Percentiles rank a stretch among this genome's conserved stretches.
Evolutionary conservation across 83 land plant genomes (phyloP).

Genomic region (Isoetes engelmannii): DNA sequence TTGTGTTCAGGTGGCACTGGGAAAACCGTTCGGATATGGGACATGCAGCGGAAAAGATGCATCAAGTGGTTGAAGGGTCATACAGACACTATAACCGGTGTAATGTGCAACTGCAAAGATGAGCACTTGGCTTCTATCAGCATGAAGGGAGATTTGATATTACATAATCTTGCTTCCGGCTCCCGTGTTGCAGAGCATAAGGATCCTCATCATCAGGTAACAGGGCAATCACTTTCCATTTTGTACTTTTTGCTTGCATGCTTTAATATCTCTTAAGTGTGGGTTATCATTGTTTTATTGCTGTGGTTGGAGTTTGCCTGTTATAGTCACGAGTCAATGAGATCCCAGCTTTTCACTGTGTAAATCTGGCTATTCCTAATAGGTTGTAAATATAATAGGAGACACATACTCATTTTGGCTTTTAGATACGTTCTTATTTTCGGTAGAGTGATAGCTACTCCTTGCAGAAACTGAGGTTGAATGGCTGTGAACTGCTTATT

Average conservation of each 20-base stretch:
- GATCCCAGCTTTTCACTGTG: too few relatives aligned
- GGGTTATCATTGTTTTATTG: too few relatives aligned
- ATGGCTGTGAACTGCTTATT: neutral
- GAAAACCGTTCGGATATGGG: slow-evolving; percentile 91
- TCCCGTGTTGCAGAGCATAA: slow-evolving; percentile 72
- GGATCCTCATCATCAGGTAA: slow-evolving; percentile 90
- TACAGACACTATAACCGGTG: slow-evolving; percentile 82
- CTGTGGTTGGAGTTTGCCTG: too few relatives aligned
- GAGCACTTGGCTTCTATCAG: slow-evolving; percentile 96
- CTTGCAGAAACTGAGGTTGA: too few relatives aligned
- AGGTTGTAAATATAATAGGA: too few relatives aligned
- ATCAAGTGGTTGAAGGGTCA: slow-evolving; percentile 96
- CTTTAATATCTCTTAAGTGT: too few relatives aligned
- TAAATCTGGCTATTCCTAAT: too few relatives aligned
- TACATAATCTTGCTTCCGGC: slow-evolving; percentile 96
- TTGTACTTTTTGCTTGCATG: too few relatives aligned
- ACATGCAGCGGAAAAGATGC: slow-evolving; percentile 85
- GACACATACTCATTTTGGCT: too few relatives aligned
- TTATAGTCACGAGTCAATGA: too few relatives aligned
- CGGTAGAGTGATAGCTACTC: too few relatives aligned
- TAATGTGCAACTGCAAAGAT: slow-evolving; percentile 86
- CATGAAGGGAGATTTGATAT: slow-evolving; percentile 78
- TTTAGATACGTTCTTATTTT: too few relatives aligned
- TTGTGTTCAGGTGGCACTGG: slow-evolving; percentile 91
- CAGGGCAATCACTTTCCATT: neutral